Conservation (phyloP, 768 basidiomycete species). For the Termitomyces heimii region DNA sequence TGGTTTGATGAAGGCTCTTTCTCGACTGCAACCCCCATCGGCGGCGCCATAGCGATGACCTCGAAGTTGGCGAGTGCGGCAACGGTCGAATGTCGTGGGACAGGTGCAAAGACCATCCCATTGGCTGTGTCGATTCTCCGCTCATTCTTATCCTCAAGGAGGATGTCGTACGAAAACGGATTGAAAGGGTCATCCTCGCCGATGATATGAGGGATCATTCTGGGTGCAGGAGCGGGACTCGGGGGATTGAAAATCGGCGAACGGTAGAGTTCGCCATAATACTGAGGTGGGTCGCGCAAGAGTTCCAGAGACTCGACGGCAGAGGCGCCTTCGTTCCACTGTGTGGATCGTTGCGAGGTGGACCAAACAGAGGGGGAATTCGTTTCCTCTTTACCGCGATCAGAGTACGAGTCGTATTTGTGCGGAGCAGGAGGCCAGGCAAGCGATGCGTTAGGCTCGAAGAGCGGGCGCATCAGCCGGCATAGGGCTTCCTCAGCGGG, state of each 20-base stretch:
- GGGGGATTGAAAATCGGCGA: background rate
- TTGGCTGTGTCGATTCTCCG: background rate
- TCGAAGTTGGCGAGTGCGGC: slow-evolving; percentile 1
- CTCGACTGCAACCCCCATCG: background rate
- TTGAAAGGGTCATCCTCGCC: background rate
- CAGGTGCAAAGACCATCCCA: slow-evolving; percentile 2
- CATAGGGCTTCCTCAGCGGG: background rate
- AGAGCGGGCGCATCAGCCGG: background rate
- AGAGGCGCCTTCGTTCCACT: background rate
- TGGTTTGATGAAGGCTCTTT: background rate
- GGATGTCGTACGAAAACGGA: background rate
- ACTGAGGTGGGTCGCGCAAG: background rate
- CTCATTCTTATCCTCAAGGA: background rate
- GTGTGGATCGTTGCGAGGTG: background rate
- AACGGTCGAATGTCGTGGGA: background rate
- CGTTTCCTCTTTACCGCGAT: background rate
- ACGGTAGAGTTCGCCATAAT: background rate
- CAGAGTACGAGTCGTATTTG: background rate
- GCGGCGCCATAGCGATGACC: background rate
- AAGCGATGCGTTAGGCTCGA: background rate
- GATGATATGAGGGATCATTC: background rate
- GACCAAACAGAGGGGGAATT: background rate
- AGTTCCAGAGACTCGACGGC: too few species aligned
- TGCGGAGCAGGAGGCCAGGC: background rate
- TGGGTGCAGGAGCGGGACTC: background rate